Base-by-base conservation (phyloP, 345 rosid species). In the Syzygium grande region DNA sequence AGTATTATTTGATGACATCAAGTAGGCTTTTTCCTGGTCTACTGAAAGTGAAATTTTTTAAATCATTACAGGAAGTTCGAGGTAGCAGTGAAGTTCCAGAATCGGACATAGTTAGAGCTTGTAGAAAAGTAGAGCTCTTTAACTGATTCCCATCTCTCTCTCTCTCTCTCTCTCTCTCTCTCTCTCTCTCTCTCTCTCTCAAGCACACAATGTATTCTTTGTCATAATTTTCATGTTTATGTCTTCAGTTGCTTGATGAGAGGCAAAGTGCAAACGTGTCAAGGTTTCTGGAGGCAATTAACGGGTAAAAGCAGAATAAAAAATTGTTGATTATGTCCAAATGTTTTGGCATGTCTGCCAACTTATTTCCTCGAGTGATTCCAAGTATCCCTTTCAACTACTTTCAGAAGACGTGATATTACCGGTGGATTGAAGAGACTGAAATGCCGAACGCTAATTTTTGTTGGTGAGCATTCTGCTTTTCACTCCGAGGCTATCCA, bases 391-490 rank as follows among this genome's bases (percentile, higher is more conserved):
- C 27, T 43, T 78, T 49, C 38, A 15, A 30, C 59, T 22, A 84
- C 52, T 83, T 87, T 87, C 96, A 97, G 98, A 92, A 96, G 99
- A 93, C 94, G 93, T 21, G 99, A 98, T 91, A 94, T 96, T 49
- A 91, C 95, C 5, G 88, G 91, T 22, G 97, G 97, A 85, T 77
- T 96, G 93, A 95, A 91, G 94, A 94, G 90, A 90, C 92, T 98
- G 85, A 93, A 88, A 92, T 98, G 99, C 83, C 97, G 97, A 77
- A 95, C 99, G 46, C 96, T 98, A 16, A 92, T 96, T 85, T 98
- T 98, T 84, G 94, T 98, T 1, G 99, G 99, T 65, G 99, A 98
- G 79, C 91, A 92, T 86, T 98, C 99, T 77, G 96, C 98, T n/a
- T 96, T 96, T 90, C 94, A 96, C 90, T 91, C 94, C 0, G 99